These are phyloP conservation scores for Pulveroboletus sp. DNA, from an alignment of 768 basidiomycete species.

Conservation along the genomic window DNA sequence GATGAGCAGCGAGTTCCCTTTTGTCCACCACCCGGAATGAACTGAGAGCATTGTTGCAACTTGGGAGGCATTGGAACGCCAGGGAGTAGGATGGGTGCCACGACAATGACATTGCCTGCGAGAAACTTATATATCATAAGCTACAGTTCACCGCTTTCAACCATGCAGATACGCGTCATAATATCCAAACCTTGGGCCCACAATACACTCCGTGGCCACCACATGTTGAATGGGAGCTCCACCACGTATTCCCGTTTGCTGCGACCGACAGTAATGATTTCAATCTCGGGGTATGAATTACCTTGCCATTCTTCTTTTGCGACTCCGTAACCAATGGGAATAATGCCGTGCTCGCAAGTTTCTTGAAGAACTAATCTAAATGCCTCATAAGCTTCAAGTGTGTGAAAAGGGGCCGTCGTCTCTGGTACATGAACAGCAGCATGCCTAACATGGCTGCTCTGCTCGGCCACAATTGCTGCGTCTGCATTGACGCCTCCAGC, in stretches of 20 bases:
- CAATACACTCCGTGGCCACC: conserved; percentile 3
- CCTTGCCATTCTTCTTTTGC: conserved; percentile 1
- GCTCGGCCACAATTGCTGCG: background rate
- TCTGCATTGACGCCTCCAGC: background rate
- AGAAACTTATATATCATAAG: conserved; percentile 7
- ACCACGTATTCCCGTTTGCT: background rate
- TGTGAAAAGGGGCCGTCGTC: background rate
- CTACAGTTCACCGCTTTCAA: conserved; percentile 1
- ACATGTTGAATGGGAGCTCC: background rate
- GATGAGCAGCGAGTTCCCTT: background rate
- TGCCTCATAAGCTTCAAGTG: background rate
- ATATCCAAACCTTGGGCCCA: conserved; percentile 10
- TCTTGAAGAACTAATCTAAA: background rate
- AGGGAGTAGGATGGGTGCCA: background rate
- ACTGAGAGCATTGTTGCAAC: background rate
- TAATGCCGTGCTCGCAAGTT: background rate
- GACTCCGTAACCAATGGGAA: conserved; percentile 7
- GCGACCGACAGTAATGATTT: conserved; percentile 5
- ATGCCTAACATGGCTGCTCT: background rate
- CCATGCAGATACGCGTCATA: conserved; percentile 4
- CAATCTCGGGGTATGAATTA: background rate
- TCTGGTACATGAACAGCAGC: background rate
- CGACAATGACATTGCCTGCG: background rate
- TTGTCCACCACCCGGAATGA: background rate
- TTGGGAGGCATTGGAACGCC: background rate